phyloP scores from a whole-genome alignment of 2,329 filamentous ascomycete genomes.

The Ceratocystiopsis brevicomis region DNA sequence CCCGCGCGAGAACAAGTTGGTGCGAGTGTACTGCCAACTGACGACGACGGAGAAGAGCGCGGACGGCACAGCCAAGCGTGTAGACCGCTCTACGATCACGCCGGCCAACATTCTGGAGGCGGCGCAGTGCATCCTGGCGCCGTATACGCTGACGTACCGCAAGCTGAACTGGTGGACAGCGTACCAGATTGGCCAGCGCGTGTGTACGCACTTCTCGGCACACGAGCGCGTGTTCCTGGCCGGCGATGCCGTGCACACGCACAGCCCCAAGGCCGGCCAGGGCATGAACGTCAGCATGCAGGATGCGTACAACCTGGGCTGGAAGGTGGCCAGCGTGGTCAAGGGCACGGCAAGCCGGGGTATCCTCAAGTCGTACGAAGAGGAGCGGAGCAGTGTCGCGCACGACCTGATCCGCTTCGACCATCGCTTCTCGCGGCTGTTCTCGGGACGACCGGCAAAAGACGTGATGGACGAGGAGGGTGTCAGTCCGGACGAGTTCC shows the following conservation, averaged over 20 bases:
- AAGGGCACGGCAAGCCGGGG: slow-evolving; percentile 15
- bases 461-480: slow-evolving; percentile 36
- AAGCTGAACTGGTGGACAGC: slow-evolving; percentile 29
- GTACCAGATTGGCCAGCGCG: slow-evolving; percentile 40
- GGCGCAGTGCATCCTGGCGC: slow-evolving; percentile 44
- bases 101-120: slow-evolving; percentile 42
- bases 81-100: slow-evolving; percentile 43
- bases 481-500: slow-evolving; percentile 30
- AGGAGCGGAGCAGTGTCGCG: slow-evolving; percentile 34
- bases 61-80: slow-evolving; percentile 20
- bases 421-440: slow-evolving; percentile 27
- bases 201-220: slow-evolving; percentile 28
- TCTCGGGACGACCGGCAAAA: slow-evolving; percentile 31
- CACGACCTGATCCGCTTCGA: slow-evolving; percentile 39
- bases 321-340: slow-evolving; percentile 23
- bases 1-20: slow-evolving; percentile 29
- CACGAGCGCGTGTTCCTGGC: slow-evolving; percentile 38
- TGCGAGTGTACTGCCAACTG: slow-evolving; percentile 17
- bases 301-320: slow-evolving; percentile 28
- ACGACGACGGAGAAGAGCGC: slow-evolving; percentile 13
- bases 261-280: slow-evolving; percentile 34
- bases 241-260: slow-evolving; percentile 31
- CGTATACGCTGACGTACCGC: slow-evolving; percentile 46
- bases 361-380: slow-evolving; percentile 23
- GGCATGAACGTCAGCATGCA: slow-evolving; percentile 46